Evolutionary conservation across 177 flowering plant species (phyloP).

Genomic region (Vitis hybrid): DNA sequence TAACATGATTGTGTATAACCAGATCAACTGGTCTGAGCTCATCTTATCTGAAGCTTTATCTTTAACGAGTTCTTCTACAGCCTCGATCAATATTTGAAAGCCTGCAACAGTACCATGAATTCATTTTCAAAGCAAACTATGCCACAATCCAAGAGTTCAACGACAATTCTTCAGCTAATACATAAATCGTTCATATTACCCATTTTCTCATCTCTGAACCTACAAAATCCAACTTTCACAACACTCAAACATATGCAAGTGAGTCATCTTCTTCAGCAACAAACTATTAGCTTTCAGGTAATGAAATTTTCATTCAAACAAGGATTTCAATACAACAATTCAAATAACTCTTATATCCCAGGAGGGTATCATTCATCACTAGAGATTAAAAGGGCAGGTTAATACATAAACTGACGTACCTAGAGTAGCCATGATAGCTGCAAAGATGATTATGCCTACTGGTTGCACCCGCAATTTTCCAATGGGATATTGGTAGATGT

Average conservation of each 20-base stretch:
- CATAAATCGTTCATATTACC: too few relatives aligned
- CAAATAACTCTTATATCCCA: too few relatives aligned
- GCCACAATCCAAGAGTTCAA: not conserved
- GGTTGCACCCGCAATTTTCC: constrained; percentile 96
- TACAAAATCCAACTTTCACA: too few relatives aligned
- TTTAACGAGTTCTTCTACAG: constrained; percentile 68
- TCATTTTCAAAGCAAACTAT: not conserved
- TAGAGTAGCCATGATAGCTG: constrained; percentile 96
- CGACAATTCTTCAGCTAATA: not conserved
- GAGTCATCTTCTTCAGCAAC: too few relatives aligned
- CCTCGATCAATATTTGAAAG: constrained; percentile 78
- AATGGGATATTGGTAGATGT: constrained; percentile 90
- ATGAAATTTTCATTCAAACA: too few relatives aligned
- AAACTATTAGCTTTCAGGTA: too few relatives aligned
- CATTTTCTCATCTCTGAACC: too few relatives aligned
- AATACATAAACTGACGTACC: constrained; percentile 40
- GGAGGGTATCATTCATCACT: not conserved
- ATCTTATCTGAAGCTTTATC: constrained; percentile 50
- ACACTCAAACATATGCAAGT: too few relatives aligned
- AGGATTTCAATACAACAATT: too few relatives aligned
- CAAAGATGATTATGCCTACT: constrained; percentile 86
- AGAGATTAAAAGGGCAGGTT: not conserved
- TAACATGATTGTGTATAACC: constrained; percentile 81
- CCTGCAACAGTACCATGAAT: constrained; percentile 44
- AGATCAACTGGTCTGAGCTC: constrained; percentile 50